Evolutionary conservation across 129 eudicot genomes (phyloP), one percentile per base, ranked within the genome.

Genomic region (Dittrichia graveolens): DNA sequence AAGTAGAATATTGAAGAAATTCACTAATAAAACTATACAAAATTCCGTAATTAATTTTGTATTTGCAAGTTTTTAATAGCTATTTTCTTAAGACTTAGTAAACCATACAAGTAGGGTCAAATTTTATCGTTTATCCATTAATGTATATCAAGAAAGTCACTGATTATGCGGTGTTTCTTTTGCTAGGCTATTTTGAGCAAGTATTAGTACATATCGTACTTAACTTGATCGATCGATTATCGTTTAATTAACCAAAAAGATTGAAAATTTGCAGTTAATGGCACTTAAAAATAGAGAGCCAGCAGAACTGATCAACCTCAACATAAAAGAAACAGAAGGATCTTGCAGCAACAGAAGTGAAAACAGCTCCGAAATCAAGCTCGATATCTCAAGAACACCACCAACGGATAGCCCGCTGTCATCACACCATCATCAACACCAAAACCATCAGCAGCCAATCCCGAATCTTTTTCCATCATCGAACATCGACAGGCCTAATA

Each of bases 271-370:
- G 79, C 89, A 95, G 99, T 84, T 95, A 68, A 8, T 84, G 82
- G 86, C 97, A 81, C 78, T 90, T 56, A 95, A 86, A 81, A 79
- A 79, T 62, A 86, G 91, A 72, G 99, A 90, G 77, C 87, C 96
- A 78, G 85, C 90, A 10, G 99, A 88, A 53, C 85, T 94, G 40
- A 95, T 95, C 74, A 95, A 95, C 64, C 89, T 95, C 42, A 95
- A 95, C 90, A 55, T 80, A 37, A 92, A 95, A 65, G 99, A 95
- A 78, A 95, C 94, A 14, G 99, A 95, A 73, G 99, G 90, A 8
- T 90, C 97, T 12, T 68, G 83, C 85, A 95, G 99, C 80, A 95
- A 88, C 47, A 81, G 88, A 74, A 90, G 96, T 72, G 99, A 94
- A 66, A 95, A 90, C 85, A 95, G 97, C 81, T 95, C 97, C 0